Evolutionary conservation across 2,329 filamentous ascomycete species (phyloP).

Genomic region (Tolypocladium cylindrosporum): DNA sequence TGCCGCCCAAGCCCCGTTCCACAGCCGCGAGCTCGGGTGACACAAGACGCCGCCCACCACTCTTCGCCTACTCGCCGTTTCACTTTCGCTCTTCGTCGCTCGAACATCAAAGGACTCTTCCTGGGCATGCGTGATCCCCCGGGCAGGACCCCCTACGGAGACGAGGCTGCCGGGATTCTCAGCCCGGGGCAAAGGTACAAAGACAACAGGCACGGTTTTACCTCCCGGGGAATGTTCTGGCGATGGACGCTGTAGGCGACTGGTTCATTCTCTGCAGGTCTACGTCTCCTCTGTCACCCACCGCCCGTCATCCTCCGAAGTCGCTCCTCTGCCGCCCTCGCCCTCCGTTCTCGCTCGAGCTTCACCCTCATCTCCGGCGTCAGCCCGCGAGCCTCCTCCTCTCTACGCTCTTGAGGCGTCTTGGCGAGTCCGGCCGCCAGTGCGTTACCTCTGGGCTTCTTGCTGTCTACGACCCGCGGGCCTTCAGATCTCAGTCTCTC

Average conservation of each 20-base stretch:
- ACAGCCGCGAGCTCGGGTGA: background rate
- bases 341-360: slow-evolving; percentile 80
- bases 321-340: slow-evolving; percentile 84
- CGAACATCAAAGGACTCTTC: background rate
- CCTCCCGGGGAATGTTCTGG: background rate
- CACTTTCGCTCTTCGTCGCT: no score
- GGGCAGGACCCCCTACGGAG: background rate
- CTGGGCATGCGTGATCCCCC: background rate
- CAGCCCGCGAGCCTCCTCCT: slow-evolving; percentile 76
- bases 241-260: background rate
- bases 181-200: background rate
- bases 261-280: background rate
- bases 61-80: background rate
- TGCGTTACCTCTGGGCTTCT: slow-evolving; percentile 41
- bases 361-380: slow-evolving; percentile 78
- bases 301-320: slow-evolving; percentile 49
- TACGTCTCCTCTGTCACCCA: slow-evolving; percentile 5
- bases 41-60: background rate
- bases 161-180: background rate
- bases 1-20: background rate
- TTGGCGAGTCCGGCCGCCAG: slow-evolving; percentile 49
- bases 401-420: slow-evolving; percentile 69
- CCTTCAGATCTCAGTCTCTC: slow-evolving; percentile 62
- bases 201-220: background rate
- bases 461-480: slow-evolving; percentile 39